Percentiles rank a stretch among this genome's conserved stretches.
Conservation (phyloP, 495 filamentous ascomycete genomes). For the Aspergillus baeticus region DNA sequence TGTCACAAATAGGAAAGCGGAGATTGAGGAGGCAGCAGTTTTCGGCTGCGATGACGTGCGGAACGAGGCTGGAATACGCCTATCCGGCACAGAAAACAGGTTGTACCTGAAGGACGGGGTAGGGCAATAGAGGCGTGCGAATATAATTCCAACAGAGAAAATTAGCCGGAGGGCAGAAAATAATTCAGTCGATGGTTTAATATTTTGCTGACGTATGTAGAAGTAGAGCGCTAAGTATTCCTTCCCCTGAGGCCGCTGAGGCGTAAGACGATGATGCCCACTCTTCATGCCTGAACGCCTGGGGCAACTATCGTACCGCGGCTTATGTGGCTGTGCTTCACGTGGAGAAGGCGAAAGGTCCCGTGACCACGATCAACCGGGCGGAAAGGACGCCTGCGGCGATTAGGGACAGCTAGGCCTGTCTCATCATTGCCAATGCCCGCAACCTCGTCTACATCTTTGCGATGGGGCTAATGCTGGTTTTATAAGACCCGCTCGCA, state of each 20-base stretch:
- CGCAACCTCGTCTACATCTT: background rate
- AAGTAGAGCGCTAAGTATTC: background rate
- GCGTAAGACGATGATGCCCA: background rate
- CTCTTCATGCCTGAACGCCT: background rate
- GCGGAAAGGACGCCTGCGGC: conserved; percentile 14
- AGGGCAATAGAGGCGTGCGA: background rate
- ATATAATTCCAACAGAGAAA: background rate
- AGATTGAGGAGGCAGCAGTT: conserved; percentile 1
- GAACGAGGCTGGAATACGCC: background rate
- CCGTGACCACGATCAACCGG: conserved; percentile 1
- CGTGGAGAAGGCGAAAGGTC: conserved; percentile 3
- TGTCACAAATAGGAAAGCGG: background rate
- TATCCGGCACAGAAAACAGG: background rate
- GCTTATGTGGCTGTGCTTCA: conserved; percentile 8
- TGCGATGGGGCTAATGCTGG: conserved; percentile 4
- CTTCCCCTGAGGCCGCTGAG: conserved; percentile 1
- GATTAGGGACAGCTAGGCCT: conserved; percentile 2
- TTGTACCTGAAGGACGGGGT: background rate
- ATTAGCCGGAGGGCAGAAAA: background rate
- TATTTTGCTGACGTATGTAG: background rate
- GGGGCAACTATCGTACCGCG: background rate
- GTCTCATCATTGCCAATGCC: conserved; percentile 2
- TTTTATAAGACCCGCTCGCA: background rate
- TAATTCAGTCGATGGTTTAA: background rate
- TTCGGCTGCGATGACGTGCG: conserved; percentile 12